phyloP scores from a whole-genome alignment of 108 stramenopile species.

The Skeletonema menzelii region DNA sequence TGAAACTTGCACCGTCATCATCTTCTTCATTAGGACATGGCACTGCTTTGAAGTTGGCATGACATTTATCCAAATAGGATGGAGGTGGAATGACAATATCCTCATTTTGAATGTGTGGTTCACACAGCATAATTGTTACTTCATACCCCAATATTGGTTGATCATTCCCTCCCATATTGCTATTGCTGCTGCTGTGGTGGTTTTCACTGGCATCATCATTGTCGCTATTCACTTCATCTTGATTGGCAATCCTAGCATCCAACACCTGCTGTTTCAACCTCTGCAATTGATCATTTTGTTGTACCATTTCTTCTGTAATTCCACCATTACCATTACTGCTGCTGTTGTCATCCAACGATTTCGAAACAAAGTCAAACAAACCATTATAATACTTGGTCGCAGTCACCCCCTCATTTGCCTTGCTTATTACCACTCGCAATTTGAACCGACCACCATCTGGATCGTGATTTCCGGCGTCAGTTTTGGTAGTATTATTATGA shows the following conservation, averaged over 20 bases:
- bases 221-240: background rate
- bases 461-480: background rate
- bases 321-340: background rate
- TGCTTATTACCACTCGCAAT: slow-evolving; percentile 5
- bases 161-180: background rate
- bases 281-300: slow-evolving; percentile 10
- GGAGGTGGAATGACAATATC: slow-evolving; percentile 24
- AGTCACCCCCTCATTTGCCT: slow-evolving; percentile 11
- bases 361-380: slow-evolving; percentile 2
- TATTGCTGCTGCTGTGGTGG: too few relatives aligned
- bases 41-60: background rate
- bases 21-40: background rate
- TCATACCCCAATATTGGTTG: slow-evolving; percentile 15
- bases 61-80: slow-evolving; percentile 4
- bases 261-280: background rate
- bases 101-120: slow-evolving; percentile 11
- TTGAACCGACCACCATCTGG: background rate
- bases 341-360: background rate
- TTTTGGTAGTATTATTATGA: too few relatives aligned
- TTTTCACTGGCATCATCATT: background rate
- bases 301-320: background rate
- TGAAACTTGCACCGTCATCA: background rate
- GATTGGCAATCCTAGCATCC: background rate
- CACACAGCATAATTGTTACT: slow-evolving; percentile 20
- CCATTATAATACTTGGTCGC: slow-evolving; percentile 11